Base-by-base conservation (phyloP, 768 basidiomycete species). In the Chiua virens region DNA sequence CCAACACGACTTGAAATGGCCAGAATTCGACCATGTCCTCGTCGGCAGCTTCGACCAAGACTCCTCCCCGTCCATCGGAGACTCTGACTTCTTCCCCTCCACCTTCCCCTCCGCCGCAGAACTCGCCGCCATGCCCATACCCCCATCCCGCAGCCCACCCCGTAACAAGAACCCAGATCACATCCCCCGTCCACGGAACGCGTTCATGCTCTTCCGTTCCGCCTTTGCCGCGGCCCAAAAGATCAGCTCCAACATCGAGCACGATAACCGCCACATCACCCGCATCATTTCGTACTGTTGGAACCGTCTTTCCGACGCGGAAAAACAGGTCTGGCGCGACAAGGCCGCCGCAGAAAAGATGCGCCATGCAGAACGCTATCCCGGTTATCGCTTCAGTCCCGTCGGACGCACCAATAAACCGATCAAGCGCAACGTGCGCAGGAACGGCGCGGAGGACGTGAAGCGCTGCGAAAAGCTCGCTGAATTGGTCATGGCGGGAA, bases 151-250 rank as follows among this genome's bases (percentile, higher is more conserved):
- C 45, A 28, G 47, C 2, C 56, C 65, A 1, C 52, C 67, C 7
- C 64, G 67, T 4, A 69, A 68, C 51, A 65, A 62, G 35, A 39
- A 65, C 72, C 56, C 77, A 69, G 52, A 82, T 72, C 71, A 72
- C 56, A 60, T 72, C 17, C 71, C 71, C 13, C 72, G 71, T 37
- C 71, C 71, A 1, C 56, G 72, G 3, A 76, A 75, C 55, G 75
- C 74, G 36, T 75, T 76, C 61, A 75, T 85, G 74, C 77, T 85
- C 63, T 85, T 79, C 64, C 77, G 83, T 20, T 84, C 80, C 22
- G 80, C 77, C 49, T 82, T 86, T 45, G 79, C 80, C 36, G 75
- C 78, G 4, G 73, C 75, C 8, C 74, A 78, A 37, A 79, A 77
- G 53, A 73, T 81, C 52, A 64, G 57, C 44, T 68, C 71, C n/a